Conservation (phyloP, 106 monocot species). For the Apostasia shenzhenica region DNA sequence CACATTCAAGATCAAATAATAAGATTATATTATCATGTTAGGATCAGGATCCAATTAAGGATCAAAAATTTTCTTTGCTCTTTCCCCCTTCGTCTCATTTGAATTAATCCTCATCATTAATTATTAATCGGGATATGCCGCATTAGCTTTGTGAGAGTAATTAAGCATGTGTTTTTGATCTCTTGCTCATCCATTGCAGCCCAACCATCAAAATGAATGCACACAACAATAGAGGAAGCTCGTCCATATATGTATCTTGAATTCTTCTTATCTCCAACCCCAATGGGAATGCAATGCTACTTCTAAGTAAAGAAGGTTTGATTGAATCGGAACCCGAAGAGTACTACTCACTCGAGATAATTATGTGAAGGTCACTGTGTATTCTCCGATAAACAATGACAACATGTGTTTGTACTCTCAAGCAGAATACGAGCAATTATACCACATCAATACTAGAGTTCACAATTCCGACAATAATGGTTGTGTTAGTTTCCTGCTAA, state of each 20-base stretch:
- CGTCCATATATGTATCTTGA: background rate
- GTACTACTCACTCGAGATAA: no score
- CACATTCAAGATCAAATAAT: no score
- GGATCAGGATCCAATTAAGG: no score
- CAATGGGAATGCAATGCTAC: background rate
- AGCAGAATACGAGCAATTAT: slow-evolving; percentile 6
- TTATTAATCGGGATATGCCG: no score
- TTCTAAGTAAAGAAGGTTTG: background rate
- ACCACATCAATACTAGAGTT: slow-evolving; percentile 8
- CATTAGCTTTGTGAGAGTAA: background rate
- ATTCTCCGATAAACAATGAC: no score
- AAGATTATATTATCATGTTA: no score
- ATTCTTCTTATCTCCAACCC: background rate
- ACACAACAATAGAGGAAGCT: background rate
- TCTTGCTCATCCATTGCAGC: background rate
- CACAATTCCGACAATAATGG: slow-evolving; percentile 2
- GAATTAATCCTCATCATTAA: no score
- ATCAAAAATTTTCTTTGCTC: background rate
- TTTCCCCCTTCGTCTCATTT: no score
- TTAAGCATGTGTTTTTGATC: background rate
- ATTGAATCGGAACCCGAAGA: background rate
- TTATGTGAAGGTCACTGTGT: background rate
- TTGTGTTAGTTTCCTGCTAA: background rate
- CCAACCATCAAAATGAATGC: background rate
- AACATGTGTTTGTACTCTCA: background rate